A percentile compares a stretch with the other conserved stretches of the same genome.
Evolutionary conservation across 306 rosid species (phyloP).

Genomic region (Lotus japonicus): DNA sequence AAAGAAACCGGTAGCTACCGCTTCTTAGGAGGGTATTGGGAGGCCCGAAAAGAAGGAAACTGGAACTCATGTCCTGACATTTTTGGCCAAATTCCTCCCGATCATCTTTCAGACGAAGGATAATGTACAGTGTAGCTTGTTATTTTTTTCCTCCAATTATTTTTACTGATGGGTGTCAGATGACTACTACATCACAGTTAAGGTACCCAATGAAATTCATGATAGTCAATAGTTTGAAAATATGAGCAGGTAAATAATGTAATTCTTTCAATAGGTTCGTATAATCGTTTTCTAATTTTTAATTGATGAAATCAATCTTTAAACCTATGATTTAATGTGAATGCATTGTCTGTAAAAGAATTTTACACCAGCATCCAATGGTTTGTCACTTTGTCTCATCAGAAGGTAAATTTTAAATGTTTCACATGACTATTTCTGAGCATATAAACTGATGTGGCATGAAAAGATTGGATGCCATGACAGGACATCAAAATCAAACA

Average conservation of each 20-base stretch:
- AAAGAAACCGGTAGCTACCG: conserved; percentile 59
- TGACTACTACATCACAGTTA: conserved; percentile 24
- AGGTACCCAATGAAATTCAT: conserved; percentile 28
- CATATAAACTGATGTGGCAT: too few relatives aligned
- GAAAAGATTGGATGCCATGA: too few relatives aligned
- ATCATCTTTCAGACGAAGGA: conserved; percentile 49
- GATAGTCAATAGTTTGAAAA: conserved; percentile 30
- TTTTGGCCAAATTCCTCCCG: conserved; percentile 70
- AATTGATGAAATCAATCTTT: background rate
- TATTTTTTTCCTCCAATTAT: background rate
- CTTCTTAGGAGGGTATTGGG: conserved; percentile 88
- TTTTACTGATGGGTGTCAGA: conserved; percentile 17
- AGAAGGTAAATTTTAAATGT: too few relatives aligned
- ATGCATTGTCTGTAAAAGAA: too few relatives aligned
- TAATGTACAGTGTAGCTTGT: conserved; percentile 18
- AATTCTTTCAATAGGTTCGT: background rate
- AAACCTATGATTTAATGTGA: background rate
- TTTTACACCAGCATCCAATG: too few relatives aligned
- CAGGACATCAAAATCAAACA: too few relatives aligned
- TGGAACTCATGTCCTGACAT: conserved; percentile 90
- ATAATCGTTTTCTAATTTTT: background rate
- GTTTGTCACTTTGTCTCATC: too few relatives aligned
- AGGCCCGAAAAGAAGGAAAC: conserved; percentile 57
- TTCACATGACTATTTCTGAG: too few relatives aligned
- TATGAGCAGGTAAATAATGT: conserved; percentile 29